Evolutionary conservation across 345 rosid genomes (phyloP), one percentile per base, ranked within the genome.

Genomic region (Psidium guajava): DNA sequence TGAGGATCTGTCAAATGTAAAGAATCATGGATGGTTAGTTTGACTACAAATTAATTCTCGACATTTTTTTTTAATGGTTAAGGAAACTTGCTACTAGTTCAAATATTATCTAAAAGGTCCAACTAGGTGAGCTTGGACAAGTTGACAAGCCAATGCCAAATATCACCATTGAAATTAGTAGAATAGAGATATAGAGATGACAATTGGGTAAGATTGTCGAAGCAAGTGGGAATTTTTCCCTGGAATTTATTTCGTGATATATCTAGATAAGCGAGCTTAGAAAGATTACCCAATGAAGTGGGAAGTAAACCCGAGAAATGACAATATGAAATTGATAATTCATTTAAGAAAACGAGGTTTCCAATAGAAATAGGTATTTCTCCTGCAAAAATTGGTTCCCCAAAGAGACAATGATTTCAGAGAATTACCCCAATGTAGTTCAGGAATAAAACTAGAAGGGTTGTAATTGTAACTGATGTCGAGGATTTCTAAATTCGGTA

Each of bases 111-210:
- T 22, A 1, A 1, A 24, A 56, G 59, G n/a, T 1, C 0, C 27
- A 56, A 56, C 9, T 22, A 0, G 6, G 59, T 22, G 12, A 22
- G 59, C 9, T 56, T 22, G 4, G 2, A 11, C 59, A 22, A 56
- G n/a, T 56, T 56, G 59, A 8, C n/a, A 22, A 56, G 8, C 59
- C 27, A 22, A 22, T 56, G n/a, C 59, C n/a, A 4, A 22, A 22
- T 22, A 22, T 12, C 27, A 56, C 27, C 11, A 0, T 5, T 56
- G 24, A 56, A 8, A 56, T 56, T 24, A 56, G 24, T 22, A 11
- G 1, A 56, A 22, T 0, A 0, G 27, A 56, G 27, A 56, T 22
- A 0, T 22, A 22, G n/a, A 22, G 2, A 3, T 3, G n/a, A 56
- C 24, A 56, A 10, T 1, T 9, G 13, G 27, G 59, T 56, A 22